These are phyloP conservation scores for Candida coquimbonensis DNA, from an alignment of 805 yeast species.

Conservation along the genomic window DNA sequence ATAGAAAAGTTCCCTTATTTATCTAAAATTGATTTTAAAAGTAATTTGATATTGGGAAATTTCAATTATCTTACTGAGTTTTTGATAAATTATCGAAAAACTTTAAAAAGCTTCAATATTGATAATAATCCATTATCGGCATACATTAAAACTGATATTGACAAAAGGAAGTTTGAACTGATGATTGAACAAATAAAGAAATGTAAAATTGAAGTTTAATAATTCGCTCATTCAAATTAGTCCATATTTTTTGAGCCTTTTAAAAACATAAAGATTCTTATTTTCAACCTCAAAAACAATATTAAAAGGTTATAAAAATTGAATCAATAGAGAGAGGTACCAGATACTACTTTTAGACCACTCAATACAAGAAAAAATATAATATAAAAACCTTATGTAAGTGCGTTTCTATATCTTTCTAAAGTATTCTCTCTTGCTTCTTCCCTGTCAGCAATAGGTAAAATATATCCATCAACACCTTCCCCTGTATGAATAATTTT, in stretches of 20 bases:
- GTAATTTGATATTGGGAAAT: conserved; percentile 8
- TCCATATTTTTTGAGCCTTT: no score
- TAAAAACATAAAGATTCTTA: no score
- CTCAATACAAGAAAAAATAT: background rate
- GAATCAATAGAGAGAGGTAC: no score
- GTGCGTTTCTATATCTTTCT: conserved; percentile 33
- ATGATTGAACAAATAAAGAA: conserved; percentile 6
- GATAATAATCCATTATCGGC: conserved; percentile 9
- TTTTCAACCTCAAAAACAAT: no score
- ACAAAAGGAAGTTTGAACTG: conserved; percentile 1
- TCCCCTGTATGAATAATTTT: conserved; percentile 24
- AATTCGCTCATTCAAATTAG: no score
- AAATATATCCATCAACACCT: conserved; percentile 31
- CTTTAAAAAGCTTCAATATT: conserved; percentile 5
- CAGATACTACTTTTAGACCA: no score
- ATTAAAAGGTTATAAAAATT: no score
- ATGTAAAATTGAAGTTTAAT: background rate
- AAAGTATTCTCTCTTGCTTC: conserved; percentile 35
- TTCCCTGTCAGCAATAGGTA: conserved; percentile 38
- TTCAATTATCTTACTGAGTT: conserved; percentile 4
- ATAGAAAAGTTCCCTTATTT: conserved; percentile 6
- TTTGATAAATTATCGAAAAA: conserved; percentile 1
- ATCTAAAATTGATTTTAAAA: conserved; percentile 4
- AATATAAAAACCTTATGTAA: conserved; percentile 1
- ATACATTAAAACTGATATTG: conserved; percentile 5